These are phyloP conservation scores for Podospora sp. DNA, from an alignment of 495 filamentous ascomycete genomes.

Conservation along the genomic window DNA sequence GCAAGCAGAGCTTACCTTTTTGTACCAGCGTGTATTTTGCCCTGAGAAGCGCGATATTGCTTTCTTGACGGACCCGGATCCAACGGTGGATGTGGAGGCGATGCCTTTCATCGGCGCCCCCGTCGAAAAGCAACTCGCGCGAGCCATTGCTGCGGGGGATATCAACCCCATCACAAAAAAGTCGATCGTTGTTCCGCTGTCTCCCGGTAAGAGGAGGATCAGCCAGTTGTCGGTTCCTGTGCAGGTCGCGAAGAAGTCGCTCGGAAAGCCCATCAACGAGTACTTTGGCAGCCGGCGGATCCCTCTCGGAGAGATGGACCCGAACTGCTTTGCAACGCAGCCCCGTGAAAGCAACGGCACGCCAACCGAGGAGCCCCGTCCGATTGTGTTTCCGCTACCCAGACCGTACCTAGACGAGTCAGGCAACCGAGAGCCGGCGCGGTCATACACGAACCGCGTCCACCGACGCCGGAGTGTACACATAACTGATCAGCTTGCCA, in stretches of 20 bases:
- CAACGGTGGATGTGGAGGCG: constrained; percentile 60
- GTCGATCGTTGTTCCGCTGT: constrained; percentile 53
- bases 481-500: constrained; percentile 39
- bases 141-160: constrained; percentile 78
- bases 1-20: constrained; percentile 88
- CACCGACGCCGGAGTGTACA: constrained; percentile 46
- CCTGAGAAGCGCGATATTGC: constrained; percentile 70
- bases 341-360: constrained; percentile 27
- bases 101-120: constrained; percentile 79
- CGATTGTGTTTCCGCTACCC: constrained; percentile 52
- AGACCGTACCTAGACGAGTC: constrained; percentile 47
- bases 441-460: constrained; percentile 32
- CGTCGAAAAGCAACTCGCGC: constrained; percentile 68
- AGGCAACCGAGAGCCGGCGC: constrained; percentile 22
- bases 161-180: constrained; percentile 88
- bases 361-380: constrained; percentile 36
- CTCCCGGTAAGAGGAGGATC: constrained; percentile 46
- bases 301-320: constrained; percentile 83
- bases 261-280: constrained; percentile 70
- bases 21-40: constrained; percentile 93
- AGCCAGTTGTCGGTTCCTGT: constrained; percentile 37
- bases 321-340: constrained; percentile 68
- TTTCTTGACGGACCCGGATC: constrained; percentile 65
- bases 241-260: constrained; percentile 37
- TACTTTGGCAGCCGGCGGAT: constrained; percentile 76